These are phyloP conservation scores for Ruellia speciosa DNA, from an alignment of 305 asterid genomes.

Conservation along the genomic window DNA sequence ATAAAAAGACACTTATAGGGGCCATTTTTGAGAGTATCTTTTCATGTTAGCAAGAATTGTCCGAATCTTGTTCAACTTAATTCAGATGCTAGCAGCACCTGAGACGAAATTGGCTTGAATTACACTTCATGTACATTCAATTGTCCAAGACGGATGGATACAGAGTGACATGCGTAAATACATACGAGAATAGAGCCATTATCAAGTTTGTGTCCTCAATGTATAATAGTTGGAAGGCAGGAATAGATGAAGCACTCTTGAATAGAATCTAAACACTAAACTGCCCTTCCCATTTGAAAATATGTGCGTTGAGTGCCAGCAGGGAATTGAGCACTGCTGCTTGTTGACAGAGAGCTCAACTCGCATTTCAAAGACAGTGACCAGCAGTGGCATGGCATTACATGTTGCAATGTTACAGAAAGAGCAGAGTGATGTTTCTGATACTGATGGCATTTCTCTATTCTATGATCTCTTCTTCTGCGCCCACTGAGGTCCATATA, in stretches of 20 bases:
- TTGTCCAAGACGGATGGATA: background rate
- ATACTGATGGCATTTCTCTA: conserved; percentile 16
- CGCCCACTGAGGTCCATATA: conserved; percentile 76
- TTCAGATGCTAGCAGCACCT: background rate
- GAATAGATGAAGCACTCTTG: too few species aligned
- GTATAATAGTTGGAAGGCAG: background rate
- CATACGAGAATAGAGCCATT: background rate
- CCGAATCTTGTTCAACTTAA: background rate
- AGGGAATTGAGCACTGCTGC: too few species aligned
- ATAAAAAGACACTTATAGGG: background rate
- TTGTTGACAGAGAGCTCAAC: background rate
- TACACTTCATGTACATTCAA: background rate
- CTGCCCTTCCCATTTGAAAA: conserved; percentile 6
- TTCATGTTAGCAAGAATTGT: background rate
- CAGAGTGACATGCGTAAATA: background rate
- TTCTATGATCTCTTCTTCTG: conserved; percentile 37
- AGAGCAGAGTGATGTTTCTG: conserved; percentile 1
- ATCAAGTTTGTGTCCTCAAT: background rate
- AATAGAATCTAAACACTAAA: background rate
- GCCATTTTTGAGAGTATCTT: background rate
- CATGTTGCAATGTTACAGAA: conserved; percentile 5
- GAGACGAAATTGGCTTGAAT: background rate
- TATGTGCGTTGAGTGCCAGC: too few species aligned
- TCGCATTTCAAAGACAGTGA: background rate
- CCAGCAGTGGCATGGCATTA: background rate